These are phyloP conservation scores for Ramaria rubella DNA, from an alignment of 768 basidiomycete genomes.

Conservation along the genomic window DNA sequence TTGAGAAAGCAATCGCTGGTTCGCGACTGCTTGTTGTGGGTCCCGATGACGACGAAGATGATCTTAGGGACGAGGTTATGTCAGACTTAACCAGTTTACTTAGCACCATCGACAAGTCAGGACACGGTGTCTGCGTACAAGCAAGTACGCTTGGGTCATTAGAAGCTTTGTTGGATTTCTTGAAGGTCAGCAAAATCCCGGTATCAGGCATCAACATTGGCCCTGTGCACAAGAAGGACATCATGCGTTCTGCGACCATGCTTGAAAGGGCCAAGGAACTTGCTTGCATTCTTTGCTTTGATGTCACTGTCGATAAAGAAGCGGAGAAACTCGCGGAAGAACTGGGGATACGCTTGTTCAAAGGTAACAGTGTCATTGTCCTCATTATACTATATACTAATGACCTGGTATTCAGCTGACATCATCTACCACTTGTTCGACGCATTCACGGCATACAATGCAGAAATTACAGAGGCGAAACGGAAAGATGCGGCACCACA, in stretches of 20 bases:
- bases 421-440: constrained; percentile 99
- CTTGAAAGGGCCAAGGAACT: constrained; percentile 93
- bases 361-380: constrained; percentile 52
- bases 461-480: constrained; percentile 88
- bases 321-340: constrained; percentile 89
- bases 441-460: constrained; percentile 90
- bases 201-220: constrained; percentile 98
- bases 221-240: constrained; percentile 90
- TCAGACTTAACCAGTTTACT: constrained; percentile 84
- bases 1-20: constrained; percentile 97
- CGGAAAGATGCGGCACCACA: constrained; percentile 86
- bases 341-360: constrained; percentile 90
- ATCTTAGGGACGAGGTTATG: constrained; percentile 93
- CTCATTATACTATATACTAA: constrained; percentile 5
- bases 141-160: constrained; percentile 95
- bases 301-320: constrained; percentile 90
- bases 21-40: constrained; percentile 88
- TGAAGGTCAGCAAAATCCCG: constrained; percentile 92
- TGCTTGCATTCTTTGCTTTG: constrained; percentile 93
- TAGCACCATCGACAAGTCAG: constrained; percentile 89
- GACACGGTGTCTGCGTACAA: constrained; percentile 96
- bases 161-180: constrained; percentile 93
- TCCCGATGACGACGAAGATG: constrained; percentile 95
- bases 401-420: constrained; percentile 54
- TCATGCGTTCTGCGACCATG: constrained; percentile 91